These are phyloP conservation scores for Didymella arachidicola DNA, from an alignment of 2,329 filamentous ascomycete genomes.

Conservation along the genomic window DNA sequence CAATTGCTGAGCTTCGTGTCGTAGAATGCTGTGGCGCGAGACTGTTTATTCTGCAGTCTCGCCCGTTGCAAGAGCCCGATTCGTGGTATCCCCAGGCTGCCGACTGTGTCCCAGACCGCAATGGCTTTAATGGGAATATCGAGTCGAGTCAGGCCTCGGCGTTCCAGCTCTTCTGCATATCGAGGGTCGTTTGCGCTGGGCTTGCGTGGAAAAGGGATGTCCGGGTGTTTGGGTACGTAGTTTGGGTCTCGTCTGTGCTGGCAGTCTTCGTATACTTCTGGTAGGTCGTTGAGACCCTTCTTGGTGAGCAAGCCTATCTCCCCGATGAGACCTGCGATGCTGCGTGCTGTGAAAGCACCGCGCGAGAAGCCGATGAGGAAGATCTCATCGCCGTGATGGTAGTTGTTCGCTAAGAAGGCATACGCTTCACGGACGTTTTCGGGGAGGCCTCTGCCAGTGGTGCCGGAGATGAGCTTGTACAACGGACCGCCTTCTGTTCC, in stretches of 20 bases:
- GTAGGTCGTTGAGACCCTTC: constrained; percentile 54
- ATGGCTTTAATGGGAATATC: constrained; percentile 54
- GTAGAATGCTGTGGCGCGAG: constrained; percentile 55
- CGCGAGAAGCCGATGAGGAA: constrained; percentile 59
- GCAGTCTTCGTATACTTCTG: constrained; percentile 58
- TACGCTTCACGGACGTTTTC: constrained; percentile 60
- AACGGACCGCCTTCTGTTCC: constrained; percentile 55
- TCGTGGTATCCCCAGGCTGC: constrained; percentile 56
- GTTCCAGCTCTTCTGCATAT: constrained; percentile 54
- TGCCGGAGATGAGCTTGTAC: constrained; percentile 52
- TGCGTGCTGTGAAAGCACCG: constrained; percentile 57
- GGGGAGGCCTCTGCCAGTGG: constrained; percentile 55
- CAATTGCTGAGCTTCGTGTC: constrained; percentile 55
- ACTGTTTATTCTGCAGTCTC: constrained; percentile 47
- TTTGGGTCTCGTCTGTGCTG: constrained; percentile 54
- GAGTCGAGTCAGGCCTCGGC: constrained; percentile 44
- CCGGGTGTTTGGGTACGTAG: constrained; percentile 56
- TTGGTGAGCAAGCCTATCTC: constrained; percentile 59
- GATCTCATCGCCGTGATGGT: constrained; percentile 59
- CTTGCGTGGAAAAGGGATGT: constrained; percentile 58
- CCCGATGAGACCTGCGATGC: constrained; percentile 54
- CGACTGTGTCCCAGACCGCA: constrained; percentile 61
- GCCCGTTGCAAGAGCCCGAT: constrained; percentile 52
- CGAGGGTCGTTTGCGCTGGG: constrained; percentile 53
- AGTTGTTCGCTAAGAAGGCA: constrained; percentile 62